Percentiles rank a stretch among this genome's conserved stretches.
Evolutionary conservation across 768 basidiomycete genomes (phyloP).

Genomic region (Rossbeevera mucosa): DNA sequence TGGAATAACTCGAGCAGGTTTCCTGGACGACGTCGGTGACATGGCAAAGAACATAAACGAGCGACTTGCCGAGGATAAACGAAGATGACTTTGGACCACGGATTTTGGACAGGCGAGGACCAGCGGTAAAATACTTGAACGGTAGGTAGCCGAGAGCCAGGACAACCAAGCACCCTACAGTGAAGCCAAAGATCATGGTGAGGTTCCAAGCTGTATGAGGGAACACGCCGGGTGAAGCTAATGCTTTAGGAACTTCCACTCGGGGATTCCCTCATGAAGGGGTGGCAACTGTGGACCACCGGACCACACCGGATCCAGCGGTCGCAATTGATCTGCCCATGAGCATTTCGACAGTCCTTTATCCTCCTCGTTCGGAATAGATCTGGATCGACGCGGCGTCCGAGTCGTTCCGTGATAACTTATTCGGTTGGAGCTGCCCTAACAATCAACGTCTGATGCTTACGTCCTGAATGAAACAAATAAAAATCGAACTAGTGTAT

Average conservation of each 20-base stretch:
- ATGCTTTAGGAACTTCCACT: slow-evolving; percentile 6
- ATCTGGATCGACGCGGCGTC: too few relatives aligned
- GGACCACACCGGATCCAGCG: too few relatives aligned
- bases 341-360: too few relatives aligned
- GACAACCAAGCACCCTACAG: slow-evolving; percentile 1
- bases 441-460: too few relatives aligned
- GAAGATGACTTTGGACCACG: slow-evolving; percentile 23
- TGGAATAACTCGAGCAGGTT: slow-evolving; percentile 30
- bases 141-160: slow-evolving; percentile 5
- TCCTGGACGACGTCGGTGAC: slow-evolving; percentile 20
- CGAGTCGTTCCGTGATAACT: too few relatives aligned
- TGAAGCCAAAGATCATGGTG: slow-evolving; percentile 11
- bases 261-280: neutral
- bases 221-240: neutral
- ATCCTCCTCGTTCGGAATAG: too few relatives aligned
- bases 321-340: too few relatives aligned
- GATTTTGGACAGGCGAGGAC: slow-evolving; percentile 8
- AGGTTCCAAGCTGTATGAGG: neutral
- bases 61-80: slow-evolving; percentile 14
- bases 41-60: neutral
- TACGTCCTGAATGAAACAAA: too few relatives aligned
- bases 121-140: neutral
- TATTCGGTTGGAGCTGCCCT: too few relatives aligned
- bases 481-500: too few relatives aligned
- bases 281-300: neutral